Evolutionary conservation across 2,329 filamentous ascomycete genomes (phyloP), one percentile per base, ranked within the genome.

Genomic region (Graphilbum ipis-grandicollis): DNA sequence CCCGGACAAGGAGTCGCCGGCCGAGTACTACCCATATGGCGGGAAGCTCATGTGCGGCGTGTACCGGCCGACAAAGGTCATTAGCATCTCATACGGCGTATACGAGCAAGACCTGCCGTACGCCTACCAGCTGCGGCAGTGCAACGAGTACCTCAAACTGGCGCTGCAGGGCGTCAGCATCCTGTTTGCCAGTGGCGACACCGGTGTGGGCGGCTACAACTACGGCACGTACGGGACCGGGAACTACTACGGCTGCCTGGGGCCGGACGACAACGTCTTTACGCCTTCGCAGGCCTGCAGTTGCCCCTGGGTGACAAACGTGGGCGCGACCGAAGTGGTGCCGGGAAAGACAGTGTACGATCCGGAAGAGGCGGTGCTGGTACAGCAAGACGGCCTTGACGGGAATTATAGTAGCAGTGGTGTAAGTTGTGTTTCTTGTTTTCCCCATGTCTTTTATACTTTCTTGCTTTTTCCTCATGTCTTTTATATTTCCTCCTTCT

Each of bases 21-120:
- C 62, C 13, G 17, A 15, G 7, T 9, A 10, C 9, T 6, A 26
- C 4, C 33, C 21, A 3, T 71, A 67, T 50, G 59, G 61, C 39
- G 62, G 62, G 9, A 37, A 50, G 34, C 48, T 55, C 9, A 45
- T 48, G 41, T 56, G 49, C 44, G 51, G 50, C 33, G 43, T 44
- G 9, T 51, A 48, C 53, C 57, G 61, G 43, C 62, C 66, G 3
- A 65, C 67, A 7, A 67, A 69, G 41, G 66, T 71, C 7, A 59
- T 71, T 38, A 62, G 58, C 18, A 65, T 73, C 41, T 67, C 62
- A 1, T 71, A 71, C 47, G 66, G 66, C 25, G 62, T 62, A 23
- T 56, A 62, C 26, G 68, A 75, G 49, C 51, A 53, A 8, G 63
- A 65, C 17, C 55, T 71, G 17, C 67, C 69, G 0, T 49, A 57